Evolutionary conservation across 2,329 filamentous ascomycete species (phyloP).

Genomic region (Ascomycota sp.): DNA sequence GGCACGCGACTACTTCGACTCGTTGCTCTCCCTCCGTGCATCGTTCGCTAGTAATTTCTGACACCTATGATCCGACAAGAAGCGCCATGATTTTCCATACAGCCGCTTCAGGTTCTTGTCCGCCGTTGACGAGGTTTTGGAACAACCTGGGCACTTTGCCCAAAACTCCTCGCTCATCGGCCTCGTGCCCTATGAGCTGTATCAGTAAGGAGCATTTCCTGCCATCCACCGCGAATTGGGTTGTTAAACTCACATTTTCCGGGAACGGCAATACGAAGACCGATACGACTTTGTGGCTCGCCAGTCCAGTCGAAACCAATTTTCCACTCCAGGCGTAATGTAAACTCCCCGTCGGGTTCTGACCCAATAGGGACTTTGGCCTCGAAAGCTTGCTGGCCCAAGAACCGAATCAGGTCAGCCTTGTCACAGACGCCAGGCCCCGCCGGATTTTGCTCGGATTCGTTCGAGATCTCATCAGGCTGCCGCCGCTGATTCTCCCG

Average conservation of each 20-base stretch:
- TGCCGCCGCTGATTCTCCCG: constrained; percentile 5
- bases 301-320: constrained; percentile 55
- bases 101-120: constrained; percentile 33
- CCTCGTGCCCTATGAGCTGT: constrained; percentile 31
- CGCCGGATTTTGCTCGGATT: constrained; percentile 6
- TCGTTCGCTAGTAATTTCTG: constrained; percentile 1
- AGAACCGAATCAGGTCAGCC: constrained; percentile 28
- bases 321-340: constrained; percentile 37
- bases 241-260: constrained; percentile 35
- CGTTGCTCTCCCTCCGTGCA: background rate
- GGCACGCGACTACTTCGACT: background rate
- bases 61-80: constrained; percentile 22
- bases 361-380: constrained; percentile 16
- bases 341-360: constrained; percentile 15
- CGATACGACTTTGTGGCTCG: constrained; percentile 40
- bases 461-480: constrained; percentile 6
- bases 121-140: constrained; percentile 31
- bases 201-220: constrained; percentile 2
- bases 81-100: constrained; percentile 40
- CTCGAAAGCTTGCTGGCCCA: constrained; percentile 30
- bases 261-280: constrained; percentile 34
- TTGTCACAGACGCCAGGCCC: constrained; percentile 3
- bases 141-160: constrained; percentile 40
- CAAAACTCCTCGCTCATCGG: constrained; percentile 34
- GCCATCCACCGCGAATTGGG: background rate